These are phyloP conservation scores for Spinellus fusiger DNA, from an alignment of 192 early-diverging fungal species.

Conservation along the genomic window DNA sequence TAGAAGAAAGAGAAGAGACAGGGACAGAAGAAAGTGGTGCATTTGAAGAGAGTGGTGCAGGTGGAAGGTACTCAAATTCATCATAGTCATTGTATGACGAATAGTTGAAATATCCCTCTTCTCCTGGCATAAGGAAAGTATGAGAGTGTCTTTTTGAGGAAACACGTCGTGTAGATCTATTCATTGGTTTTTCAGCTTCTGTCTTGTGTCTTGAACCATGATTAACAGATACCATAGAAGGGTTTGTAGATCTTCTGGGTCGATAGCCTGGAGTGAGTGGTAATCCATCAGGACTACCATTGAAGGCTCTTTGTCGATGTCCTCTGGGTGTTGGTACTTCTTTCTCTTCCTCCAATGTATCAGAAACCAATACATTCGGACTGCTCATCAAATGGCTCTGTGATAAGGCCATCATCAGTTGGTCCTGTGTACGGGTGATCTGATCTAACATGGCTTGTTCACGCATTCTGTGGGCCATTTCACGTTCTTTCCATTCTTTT, in stretches of 20 bases:
- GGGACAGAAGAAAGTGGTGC: too few relatives aligned
- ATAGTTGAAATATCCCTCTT: not conserved
- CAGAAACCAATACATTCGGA: not conserved
- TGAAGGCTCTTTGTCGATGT: too few relatives aligned
- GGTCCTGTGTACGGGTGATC: constrained; percentile 9
- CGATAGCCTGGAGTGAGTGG: too few relatives aligned
- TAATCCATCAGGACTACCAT: too few relatives aligned
- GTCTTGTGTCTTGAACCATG: too few relatives aligned
- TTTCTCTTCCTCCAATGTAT: not conserved
- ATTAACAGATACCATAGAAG: too few relatives aligned
- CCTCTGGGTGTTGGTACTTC: not conserved
- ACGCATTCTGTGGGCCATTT: constrained; percentile 1
- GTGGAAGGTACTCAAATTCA: too few relatives aligned
- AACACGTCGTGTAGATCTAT: too few relatives aligned
- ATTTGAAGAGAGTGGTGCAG: too few relatives aligned
- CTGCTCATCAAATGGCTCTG: not conserved
- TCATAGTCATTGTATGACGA: not conserved
- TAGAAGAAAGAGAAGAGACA: too few relatives aligned
- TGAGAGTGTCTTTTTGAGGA: not conserved
- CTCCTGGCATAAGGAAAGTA: not conserved
- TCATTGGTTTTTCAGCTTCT: too few relatives aligned
- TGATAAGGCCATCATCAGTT: constrained; percentile 7
- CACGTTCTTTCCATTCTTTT: constrained; percentile 13
- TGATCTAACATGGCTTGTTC: constrained; percentile 16
- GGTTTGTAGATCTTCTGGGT: too few relatives aligned